Evolutionary conservation across 140 eudicot genomes (phyloP).

Genomic region (Bidens hawaiensis): DNA sequence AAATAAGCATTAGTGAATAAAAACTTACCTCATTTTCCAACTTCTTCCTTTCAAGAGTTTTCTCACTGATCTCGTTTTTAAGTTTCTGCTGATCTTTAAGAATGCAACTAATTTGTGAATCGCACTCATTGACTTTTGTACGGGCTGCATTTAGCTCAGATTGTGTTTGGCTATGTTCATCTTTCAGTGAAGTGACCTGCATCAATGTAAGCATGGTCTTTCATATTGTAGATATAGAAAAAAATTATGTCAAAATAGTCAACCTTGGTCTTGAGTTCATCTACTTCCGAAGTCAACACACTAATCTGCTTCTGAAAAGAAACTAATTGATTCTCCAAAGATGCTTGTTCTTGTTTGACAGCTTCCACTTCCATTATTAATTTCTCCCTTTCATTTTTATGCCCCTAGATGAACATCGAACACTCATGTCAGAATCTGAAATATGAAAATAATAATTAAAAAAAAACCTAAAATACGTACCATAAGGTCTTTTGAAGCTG

Average conservation of each 20-base stretch:
- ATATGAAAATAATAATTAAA: background rate
- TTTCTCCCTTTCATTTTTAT: constrained; percentile 80
- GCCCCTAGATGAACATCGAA: constrained; percentile 48
- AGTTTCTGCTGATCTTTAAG: constrained; percentile 75
- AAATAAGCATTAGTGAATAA: background rate
- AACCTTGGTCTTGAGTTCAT: constrained; percentile 63
- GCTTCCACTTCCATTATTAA: constrained; percentile 93
- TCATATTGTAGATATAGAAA: background rate
- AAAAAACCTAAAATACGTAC: constrained; percentile 23
- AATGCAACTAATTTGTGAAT: constrained; percentile 65
- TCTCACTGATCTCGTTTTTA: constrained; percentile 62
- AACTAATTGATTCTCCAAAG: constrained; percentile 63
- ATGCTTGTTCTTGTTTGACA: constrained; percentile 57
- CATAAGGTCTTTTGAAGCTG: constrained; percentile 82
- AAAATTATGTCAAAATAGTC: background rate
- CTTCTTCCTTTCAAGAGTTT: constrained; percentile 73
- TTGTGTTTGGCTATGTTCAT: constrained; percentile 55
- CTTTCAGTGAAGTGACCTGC: constrained; percentile 59
- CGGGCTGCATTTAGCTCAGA: constrained; percentile 73
- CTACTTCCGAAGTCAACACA: constrained; percentile 51
- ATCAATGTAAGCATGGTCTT: constrained; percentile 11
- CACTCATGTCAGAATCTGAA: constrained; percentile 5
- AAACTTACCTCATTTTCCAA: constrained; percentile 83
- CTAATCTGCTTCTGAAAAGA: constrained; percentile 59
- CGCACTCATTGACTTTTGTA: constrained; percentile 77